These are phyloP conservation scores for Neonectria punicea DNA, from an alignment of 2,329 filamentous ascomycete genomes.

Conservation along the genomic window DNA sequence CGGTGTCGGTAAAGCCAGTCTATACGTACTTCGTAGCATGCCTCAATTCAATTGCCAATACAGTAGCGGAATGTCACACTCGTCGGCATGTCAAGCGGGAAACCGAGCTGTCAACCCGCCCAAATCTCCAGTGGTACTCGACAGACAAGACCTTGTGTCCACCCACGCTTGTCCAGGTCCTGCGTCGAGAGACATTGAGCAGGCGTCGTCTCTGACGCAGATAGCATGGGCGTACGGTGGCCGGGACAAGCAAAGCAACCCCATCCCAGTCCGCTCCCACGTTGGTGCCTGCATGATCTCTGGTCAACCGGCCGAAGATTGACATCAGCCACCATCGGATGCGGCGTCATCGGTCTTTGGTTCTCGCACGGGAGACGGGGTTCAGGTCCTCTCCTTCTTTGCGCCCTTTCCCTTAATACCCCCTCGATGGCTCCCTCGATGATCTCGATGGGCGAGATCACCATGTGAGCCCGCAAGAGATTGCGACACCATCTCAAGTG, in stretches of 20 bases:
- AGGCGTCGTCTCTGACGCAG: not conserved
- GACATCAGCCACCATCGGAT: slow-evolving; percentile 21
- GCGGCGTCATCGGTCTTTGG: slow-evolving; percentile 21
- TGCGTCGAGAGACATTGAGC: not conserved
- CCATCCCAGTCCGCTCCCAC: slow-evolving; percentile 26
- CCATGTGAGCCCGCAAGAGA: slow-evolving; percentile 9
- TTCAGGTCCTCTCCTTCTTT: slow-evolving; percentile 7
- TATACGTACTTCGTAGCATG: not conserved
- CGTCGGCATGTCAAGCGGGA: not conserved
- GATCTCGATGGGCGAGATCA: slow-evolving; percentile 13
- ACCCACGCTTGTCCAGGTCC: not conserved
- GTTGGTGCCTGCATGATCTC: slow-evolving; percentile 36
- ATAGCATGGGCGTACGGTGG: not conserved
- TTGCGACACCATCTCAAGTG: slow-evolving; percentile 14
- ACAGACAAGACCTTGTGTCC: slow-evolving; percentile 2
- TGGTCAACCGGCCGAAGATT: slow-evolving; percentile 12
- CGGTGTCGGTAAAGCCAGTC: not conserved
- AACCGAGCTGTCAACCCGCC: slow-evolving; percentile 8
- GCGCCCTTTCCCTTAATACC: not conserved
- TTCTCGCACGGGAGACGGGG: slow-evolving; percentile 11
- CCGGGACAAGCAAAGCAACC: not conserved
- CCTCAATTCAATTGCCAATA: slow-evolving; percentile 13
- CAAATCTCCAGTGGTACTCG: not conserved
- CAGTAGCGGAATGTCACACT: slow-evolving; percentile 1
- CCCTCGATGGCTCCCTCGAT: slow-evolving; percentile 13